A percentile compares a stretch with the other conserved stretches of the same genome.
These are phyloP conservation scores for Vaccinium corymbosum DNA, from an alignment of 148 eudicot genomes.

Conservation along the genomic window DNA sequence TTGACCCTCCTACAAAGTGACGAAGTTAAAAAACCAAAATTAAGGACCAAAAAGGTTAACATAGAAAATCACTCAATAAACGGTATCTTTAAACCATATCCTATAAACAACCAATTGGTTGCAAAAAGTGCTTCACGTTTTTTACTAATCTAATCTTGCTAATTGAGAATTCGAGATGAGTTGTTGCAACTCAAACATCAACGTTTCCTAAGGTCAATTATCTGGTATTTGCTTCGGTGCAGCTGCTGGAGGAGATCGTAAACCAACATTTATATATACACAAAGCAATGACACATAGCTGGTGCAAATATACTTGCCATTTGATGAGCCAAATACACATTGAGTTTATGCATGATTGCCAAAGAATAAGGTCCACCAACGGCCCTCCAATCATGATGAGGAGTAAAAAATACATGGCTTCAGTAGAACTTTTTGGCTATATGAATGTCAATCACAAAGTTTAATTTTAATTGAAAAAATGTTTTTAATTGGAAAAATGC, in stretches of 20 bases:
- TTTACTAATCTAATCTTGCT: background rate
- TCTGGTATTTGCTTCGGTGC: background rate
- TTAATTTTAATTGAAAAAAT: background rate
- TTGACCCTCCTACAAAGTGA: conserved; percentile 28
- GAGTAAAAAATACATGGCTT: background rate
- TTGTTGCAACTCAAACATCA: background rate
- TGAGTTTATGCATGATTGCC: background rate
- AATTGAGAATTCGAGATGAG: background rate
- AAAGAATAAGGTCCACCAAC: background rate
- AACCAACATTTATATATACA: background rate
- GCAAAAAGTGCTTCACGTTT: background rate
- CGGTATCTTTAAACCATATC: background rate
- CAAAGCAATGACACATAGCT: background rate
- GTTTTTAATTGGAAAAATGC: background rate
- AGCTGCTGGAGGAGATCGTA: background rate
- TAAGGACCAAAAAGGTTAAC: background rate
- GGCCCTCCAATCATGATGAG: background rate
- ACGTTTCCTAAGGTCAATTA: too few relatives aligned
- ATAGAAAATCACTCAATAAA: background rate
- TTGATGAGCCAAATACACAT: background rate
- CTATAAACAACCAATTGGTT: background rate
- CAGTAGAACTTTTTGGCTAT: background rate
- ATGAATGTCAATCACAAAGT: background rate
- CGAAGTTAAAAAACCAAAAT: background rate
- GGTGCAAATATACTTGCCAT: background rate